These are phyloP conservation scores for Trichoderma gamsii DNA, from an alignment of 495 filamentous ascomycete genomes.

Conservation along the genomic window DNA sequence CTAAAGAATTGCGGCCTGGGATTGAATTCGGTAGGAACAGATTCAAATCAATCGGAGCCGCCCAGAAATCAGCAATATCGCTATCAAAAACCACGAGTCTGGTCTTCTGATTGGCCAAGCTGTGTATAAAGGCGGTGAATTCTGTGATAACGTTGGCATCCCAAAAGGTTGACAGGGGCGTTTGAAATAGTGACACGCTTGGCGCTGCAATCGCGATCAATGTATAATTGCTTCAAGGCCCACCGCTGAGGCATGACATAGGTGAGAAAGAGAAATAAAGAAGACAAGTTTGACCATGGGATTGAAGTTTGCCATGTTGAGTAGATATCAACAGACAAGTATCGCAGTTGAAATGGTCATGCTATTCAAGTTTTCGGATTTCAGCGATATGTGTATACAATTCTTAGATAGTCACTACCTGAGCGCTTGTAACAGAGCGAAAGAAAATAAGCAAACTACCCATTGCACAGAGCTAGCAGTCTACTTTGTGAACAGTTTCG, in stretches of 20 bases:
- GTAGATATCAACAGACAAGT: not conserved
- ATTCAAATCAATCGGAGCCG: not conserved
- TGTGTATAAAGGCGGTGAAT: not conserved
- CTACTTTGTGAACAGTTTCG: too few relatives aligned
- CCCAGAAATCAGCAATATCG: not conserved
- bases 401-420: too few relatives aligned
- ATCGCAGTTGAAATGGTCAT: not conserved
- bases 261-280: not conserved
- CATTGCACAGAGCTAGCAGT: too few relatives aligned
- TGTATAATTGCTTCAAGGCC: not conserved
- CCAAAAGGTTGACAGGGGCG: not conserved
- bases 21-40: not conserved
- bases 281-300: not conserved
- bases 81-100: conserved; percentile 2
- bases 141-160: not conserved
- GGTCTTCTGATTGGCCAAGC: not conserved
- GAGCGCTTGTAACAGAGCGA: too few relatives aligned
- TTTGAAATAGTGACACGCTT: conserved; percentile 5
- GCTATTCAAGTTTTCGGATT: not conserved
- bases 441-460: too few relatives aligned
- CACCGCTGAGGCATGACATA: not conserved
- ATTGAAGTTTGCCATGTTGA: not conserved
- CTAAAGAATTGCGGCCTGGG: not conserved
- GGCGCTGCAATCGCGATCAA: conserved; percentile 4
- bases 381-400: too few relatives aligned